These are phyloP conservation scores for Brassica cretica DNA, from an alignment of 345 rosid genomes.

Conservation along the genomic window DNA sequence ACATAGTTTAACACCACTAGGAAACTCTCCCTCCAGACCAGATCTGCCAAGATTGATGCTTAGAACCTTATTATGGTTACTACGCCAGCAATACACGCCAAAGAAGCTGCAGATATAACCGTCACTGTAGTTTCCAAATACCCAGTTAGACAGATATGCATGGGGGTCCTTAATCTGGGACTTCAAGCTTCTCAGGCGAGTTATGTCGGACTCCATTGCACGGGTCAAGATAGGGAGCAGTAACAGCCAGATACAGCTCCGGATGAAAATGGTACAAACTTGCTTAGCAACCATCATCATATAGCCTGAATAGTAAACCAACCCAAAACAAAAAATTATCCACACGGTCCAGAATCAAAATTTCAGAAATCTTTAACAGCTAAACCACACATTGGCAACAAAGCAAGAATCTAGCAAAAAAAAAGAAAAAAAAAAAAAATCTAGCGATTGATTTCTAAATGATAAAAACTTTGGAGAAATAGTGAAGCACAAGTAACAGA, in stretches of 20 bases:
- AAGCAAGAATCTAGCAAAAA: not conserved
- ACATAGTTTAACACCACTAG: constrained; percentile 28
- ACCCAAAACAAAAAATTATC: no score
- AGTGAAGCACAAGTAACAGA: not conserved
- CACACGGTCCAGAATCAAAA: not conserved
- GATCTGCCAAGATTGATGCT: constrained; percentile 14
- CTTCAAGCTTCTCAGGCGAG: constrained; percentile 50
- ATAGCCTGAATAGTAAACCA: not conserved
- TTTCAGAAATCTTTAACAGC: not conserved
- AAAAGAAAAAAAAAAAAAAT: no score
- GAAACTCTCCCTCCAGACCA: constrained; percentile 40
- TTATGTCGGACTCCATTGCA: constrained; percentile 45
- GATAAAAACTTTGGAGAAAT: not conserved
- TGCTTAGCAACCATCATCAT: constrained; percentile 31
- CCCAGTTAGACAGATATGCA: not conserved
- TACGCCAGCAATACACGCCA: constrained; percentile 33
- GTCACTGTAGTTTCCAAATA: constrained; percentile 8
- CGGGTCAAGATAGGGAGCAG: constrained; percentile 42
- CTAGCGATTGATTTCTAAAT: not conserved
- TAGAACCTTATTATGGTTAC: not conserved
- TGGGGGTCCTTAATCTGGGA: not conserved
- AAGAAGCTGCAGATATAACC: constrained; percentile 22
- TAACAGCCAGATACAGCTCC: constrained; percentile 43
- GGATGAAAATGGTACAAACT: constrained; percentile 15
- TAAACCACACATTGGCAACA: not conserved